These are phyloP conservation scores for Perkinsus olseni DNA, from an alignment of 169 alveolate genomes.

Conservation along the genomic window DNA sequence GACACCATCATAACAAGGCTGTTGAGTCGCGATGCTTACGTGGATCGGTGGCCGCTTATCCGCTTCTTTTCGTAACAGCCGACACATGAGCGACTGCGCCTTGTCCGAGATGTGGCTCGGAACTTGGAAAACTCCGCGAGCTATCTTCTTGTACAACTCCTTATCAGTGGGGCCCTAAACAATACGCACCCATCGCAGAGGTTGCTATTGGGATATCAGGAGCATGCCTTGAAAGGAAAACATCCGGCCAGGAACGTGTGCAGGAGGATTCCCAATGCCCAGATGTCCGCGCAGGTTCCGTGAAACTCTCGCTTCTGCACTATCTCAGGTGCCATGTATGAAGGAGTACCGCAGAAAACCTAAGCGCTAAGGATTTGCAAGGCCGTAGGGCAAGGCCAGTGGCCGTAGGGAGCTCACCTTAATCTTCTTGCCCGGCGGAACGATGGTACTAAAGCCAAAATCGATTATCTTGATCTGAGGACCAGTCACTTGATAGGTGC, in stretches of 20 bases:
- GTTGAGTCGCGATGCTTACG: not conserved
- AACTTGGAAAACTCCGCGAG: constrained; percentile 37
- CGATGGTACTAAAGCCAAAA: constrained; percentile 54
- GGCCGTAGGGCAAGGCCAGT: too few relatives aligned
- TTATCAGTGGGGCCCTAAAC: constrained; percentile 42
- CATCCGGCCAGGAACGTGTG: constrained; percentile 50
- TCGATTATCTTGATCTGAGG: constrained; percentile 56
- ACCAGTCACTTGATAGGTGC: not conserved
- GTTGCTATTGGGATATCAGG: too few relatives aligned
- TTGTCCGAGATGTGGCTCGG: constrained; percentile 23
- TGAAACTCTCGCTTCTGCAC: constrained; percentile 43
- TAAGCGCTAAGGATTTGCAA: not conserved
- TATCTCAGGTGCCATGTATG: constrained; percentile 67
- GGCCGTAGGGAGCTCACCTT: too few relatives aligned
- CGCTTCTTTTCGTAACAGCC: not conserved
- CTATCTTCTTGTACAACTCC: constrained; percentile 43
- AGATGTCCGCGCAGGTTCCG: constrained; percentile 56
- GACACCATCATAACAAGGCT: not conserved
- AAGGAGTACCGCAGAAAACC: constrained; percentile 59
- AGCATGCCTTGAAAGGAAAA: constrained; percentile 42
- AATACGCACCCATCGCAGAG: too few relatives aligned
- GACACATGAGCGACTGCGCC: not conserved
- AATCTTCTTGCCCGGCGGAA: constrained; percentile 16
- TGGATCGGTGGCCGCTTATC: not conserved
- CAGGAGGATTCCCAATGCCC: constrained; percentile 59